Evolutionary conservation across 345 rosid species (phyloP).

Genomic region (Linum trigynum): DNA sequence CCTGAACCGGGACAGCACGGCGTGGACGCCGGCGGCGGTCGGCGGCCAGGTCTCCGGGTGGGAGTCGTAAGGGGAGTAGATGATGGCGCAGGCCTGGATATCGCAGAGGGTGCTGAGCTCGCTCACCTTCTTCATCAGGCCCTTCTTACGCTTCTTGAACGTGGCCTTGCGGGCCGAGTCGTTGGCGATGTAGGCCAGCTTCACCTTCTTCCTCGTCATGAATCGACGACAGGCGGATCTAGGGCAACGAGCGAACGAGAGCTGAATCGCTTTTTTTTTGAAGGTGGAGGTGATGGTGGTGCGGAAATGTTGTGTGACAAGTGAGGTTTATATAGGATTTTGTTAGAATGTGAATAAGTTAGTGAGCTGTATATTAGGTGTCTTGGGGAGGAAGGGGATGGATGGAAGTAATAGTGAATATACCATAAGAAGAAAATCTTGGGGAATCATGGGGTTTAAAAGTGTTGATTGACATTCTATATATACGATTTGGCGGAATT

Average conservation of each 20-base stretch:
- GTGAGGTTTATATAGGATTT: not conserved
- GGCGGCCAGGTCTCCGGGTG: conserved; percentile 19
- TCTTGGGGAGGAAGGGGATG: too few species aligned
- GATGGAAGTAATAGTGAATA: too few species aligned
- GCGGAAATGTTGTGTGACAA: not conserved
- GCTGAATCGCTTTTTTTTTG: not conserved
- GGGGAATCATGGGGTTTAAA: not conserved
- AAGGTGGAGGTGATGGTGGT: too few species aligned
- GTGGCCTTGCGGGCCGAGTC: conserved; percentile 19
- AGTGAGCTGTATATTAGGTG: too few species aligned
- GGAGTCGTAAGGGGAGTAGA: conserved; percentile 6
- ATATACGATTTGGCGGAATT: not conserved
- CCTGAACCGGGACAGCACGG: conserved; percentile 14
- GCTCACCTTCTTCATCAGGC: conserved; percentile 16
- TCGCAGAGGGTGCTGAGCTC: conserved; percentile 18
- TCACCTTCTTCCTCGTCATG: conserved; percentile 17
- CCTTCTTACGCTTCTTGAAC: conserved; percentile 18
- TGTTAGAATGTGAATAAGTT: too few species aligned
- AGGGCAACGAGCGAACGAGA: not conserved
- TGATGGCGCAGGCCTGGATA: conserved; percentile 15
- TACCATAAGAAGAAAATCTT: not conserved
- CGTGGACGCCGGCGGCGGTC: not conserved
- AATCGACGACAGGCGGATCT: not conserved
- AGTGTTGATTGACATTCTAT: not conserved
- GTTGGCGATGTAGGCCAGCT: conserved; percentile 13